Evolutionary conservation across 805 yeast genomes (phyloP), one percentile per base, ranked within the genome.

Genomic region (Candida parachauliodes): DNA sequence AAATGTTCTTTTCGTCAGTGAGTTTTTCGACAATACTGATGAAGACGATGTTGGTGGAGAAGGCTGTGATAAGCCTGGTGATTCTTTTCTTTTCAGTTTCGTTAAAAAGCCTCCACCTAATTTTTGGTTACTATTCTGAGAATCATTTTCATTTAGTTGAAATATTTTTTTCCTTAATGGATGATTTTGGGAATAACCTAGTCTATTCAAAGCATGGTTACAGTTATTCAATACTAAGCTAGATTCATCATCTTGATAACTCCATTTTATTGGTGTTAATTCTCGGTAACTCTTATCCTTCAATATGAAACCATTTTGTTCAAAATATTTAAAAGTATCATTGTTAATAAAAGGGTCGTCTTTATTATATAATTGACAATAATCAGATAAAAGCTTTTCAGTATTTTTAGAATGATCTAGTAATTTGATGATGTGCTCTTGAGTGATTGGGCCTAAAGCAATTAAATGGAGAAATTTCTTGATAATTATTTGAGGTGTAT

Each of bases 371-470:
- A 51, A 40, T 45, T 65, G 70, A 19, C 67, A 46, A 42, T 57
- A 55, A 10, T 47, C 47, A 26, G 51, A 32, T 18, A 62, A 39
- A 11, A 14, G 43, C 19, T 21, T 29, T 3, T 19, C 24, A 5
- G 22, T 14, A 10, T 4, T n/a, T 11, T 8, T 9, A 24, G 30
- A 18, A 15, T 16, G 18, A 11, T n/a, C 26, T 16, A 19, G 8
- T 3, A 28, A 23, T 11, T 55, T 2, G 50, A 3, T 16, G 5
- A 34, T 34, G 17, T 34, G 37, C 4, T 14, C 46, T 1, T 52
- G 44, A 1, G 73, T 49, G 12, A 57, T 52, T 2, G 80, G 78
- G 1, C 77, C 80, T 28, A 75, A 51, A 1, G 81, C 76, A 25
- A 76, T 47, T 18, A 69, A 51, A 43, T 71, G 72, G 16, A 73